These are phyloP conservation scores for Didymella arachidicola DNA, from an alignment of 2,329 filamentous ascomycete species.

Conservation along the genomic window DNA sequence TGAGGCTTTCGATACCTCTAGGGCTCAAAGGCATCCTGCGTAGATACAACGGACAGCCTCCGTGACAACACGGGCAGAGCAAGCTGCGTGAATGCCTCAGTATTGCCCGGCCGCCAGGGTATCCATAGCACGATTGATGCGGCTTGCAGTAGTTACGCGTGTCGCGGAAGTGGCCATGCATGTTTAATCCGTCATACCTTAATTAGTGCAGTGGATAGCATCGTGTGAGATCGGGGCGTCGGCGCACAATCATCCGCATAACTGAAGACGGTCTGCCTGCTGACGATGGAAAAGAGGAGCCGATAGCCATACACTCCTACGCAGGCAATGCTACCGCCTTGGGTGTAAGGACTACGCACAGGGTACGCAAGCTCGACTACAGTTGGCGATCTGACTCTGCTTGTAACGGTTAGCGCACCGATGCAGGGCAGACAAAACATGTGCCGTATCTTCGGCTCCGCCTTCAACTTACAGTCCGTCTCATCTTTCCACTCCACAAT, in stretches of 20 bases:
- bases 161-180: conserved; percentile 16
- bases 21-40: conserved; percentile 1
- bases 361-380: conserved; percentile 21
- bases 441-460: conserved; percentile 29
- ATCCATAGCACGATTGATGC: conserved; percentile 2
- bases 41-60: conserved; percentile 1
- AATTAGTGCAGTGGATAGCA: conserved; percentile 13
- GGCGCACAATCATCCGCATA: conserved; percentile 10
- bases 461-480: conserved; percentile 35
- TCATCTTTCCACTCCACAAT: conserved; percentile 26
- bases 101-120: conserved; percentile 21
- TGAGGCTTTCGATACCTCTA: not conserved
- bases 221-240: conserved; percentile 19
- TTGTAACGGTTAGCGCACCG: conserved; percentile 14
- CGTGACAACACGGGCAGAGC: not conserved
- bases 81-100: conserved; percentile 14
- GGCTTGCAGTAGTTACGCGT: conserved; percentile 14
- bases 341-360: conserved; percentile 10
- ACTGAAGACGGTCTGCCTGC: conserved; percentile 10
- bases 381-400: conserved; percentile 13
- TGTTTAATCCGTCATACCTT: conserved; percentile 12
- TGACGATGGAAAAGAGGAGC: conserved; percentile 25
- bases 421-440: conserved; percentile 21
- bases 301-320: conserved; percentile 12
- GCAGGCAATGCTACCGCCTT: conserved; percentile 11